These are phyloP conservation scores for Ogataea siamensis DNA, from an alignment of 805 yeast genomes.

Conservation along the genomic window DNA sequence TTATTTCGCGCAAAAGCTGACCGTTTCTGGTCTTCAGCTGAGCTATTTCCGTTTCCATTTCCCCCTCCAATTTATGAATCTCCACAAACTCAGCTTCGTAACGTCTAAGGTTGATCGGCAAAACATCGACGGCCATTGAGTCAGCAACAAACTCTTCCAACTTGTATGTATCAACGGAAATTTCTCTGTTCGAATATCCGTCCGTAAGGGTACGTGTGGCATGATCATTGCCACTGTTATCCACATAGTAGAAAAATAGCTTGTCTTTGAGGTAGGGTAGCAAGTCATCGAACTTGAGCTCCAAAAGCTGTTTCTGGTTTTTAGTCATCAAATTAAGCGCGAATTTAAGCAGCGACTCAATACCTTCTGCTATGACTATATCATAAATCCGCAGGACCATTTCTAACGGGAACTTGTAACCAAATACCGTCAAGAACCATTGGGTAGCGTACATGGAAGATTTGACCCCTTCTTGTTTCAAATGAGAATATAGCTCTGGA, in stretches of 20 bases:
- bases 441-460: slow-evolving; percentile 97
- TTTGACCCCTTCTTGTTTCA: slow-evolving; percentile 80
- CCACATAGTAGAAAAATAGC: slow-evolving; percentile 68
- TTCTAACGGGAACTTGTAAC: slow-evolving; percentile 88
- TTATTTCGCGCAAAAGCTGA: slow-evolving; percentile 66
- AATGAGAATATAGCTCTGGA: slow-evolving; percentile 73
- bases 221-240: slow-evolving; percentile 25
- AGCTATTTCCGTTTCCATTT: slow-evolving; percentile 62
- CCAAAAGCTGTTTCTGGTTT: slow-evolving; percentile 57
- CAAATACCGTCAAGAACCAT: slow-evolving; percentile 94
- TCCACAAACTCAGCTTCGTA: slow-evolving; percentile 74
- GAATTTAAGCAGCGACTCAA: slow-evolving; percentile 81
- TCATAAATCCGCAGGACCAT: slow-evolving; percentile 88
- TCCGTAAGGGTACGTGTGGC: slow-evolving; percentile 17
- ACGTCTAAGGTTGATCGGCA: slow-evolving; percentile 69
- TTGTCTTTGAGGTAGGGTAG: slow-evolving; percentile 76
- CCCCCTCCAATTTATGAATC: slow-evolving; percentile 64
- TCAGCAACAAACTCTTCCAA: slow-evolving; percentile 75
- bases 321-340: slow-evolving; percentile 76
- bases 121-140: slow-evolving; percentile 68
- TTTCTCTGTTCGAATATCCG: slow-evolving; percentile 19
- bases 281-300: slow-evolving; percentile 71
- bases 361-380: slow-evolving; percentile 85
- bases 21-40: slow-evolving; percentile 63
- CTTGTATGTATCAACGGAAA: slow-evolving; percentile 42